These are phyloP conservation scores for Phaeophleospora eucalypticola DNA, from an alignment of 2,329 filamentous ascomycete genomes.

Conservation along the genomic window DNA sequence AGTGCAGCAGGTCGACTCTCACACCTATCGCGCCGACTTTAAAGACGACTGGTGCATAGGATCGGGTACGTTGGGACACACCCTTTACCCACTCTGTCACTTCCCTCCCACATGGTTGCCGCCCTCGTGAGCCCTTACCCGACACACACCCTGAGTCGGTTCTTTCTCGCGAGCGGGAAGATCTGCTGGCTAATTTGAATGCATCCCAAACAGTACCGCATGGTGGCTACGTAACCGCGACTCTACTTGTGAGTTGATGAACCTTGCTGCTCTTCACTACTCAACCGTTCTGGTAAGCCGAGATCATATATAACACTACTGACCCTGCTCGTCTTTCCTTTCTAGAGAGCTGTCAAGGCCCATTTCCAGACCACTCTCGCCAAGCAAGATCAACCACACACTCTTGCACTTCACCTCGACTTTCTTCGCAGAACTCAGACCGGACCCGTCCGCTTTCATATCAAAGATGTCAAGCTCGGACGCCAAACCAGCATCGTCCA, in stretches of 20 bases:
- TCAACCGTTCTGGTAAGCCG: slow-evolving; percentile 52
- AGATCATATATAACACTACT: slow-evolving; percentile 35
- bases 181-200: too few species aligned
- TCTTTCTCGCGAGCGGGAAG: too few species aligned
- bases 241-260: slow-evolving; percentile 47
- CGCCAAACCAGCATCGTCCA: slow-evolving; percentile 61
- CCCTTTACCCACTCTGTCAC: too few species aligned
- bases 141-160: too few species aligned
- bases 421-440: slow-evolving; percentile 61
- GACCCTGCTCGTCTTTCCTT: background rate
- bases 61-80: slow-evolving; percentile 43
- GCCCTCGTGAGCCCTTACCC: too few species aligned
- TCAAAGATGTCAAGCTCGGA: slow-evolving; percentile 62
- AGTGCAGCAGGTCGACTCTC: slow-evolving; percentile 47
- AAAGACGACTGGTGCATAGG: slow-evolving; percentile 62
- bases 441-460: slow-evolving; percentile 54
- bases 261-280: slow-evolving; percentile 58
- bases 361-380: slow-evolving; percentile 58
- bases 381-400: slow-evolving; percentile 57
- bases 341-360: slow-evolving; percentile 52
- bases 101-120: too few species aligned
- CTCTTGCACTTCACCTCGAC: slow-evolving; percentile 60
- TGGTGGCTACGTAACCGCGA: slow-evolving; percentile 64
- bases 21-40: slow-evolving; percentile 57
- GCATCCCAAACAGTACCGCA: slow-evolving; percentile 66